These are phyloP conservation scores for Candolleomyces efflorescens DNA, from an alignment of 768 basidiomycete species.

Conservation along the genomic window DNA sequence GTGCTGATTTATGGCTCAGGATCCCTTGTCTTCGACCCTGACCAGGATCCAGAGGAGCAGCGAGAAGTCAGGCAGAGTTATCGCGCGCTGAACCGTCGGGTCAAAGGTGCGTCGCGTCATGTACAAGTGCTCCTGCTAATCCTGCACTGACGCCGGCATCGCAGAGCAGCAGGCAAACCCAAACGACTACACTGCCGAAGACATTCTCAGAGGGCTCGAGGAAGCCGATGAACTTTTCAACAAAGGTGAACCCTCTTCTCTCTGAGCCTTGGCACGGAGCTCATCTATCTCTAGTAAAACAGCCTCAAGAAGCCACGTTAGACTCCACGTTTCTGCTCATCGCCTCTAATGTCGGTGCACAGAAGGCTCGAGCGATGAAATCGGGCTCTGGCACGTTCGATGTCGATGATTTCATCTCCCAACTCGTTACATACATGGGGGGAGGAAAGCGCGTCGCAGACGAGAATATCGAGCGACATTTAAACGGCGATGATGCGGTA, in stretches of 20 bases:
- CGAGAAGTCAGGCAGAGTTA: conserved; percentile 71
- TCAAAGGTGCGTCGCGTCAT: conserved; percentile 50
- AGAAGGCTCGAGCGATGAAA: conserved; percentile 89
- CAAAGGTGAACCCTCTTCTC: conserved; percentile 44
- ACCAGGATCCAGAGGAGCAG: conserved; percentile 80
- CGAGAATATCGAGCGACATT: conserved; percentile 39
- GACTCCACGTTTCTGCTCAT: conserved; percentile 81
- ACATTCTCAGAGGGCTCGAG: conserved; percentile 52
- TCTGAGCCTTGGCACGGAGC: background rate
- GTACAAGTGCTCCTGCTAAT: background rate
- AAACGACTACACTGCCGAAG: conserved; percentile 52
- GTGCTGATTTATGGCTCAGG: too few relatives aligned
- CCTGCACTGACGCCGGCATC: background rate
- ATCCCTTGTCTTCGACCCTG: conserved; percentile 64
- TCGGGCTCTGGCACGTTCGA: conserved; percentile 88
- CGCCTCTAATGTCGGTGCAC: conserved; percentile 74
- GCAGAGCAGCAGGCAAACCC: conserved; percentile 47
- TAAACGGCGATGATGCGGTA: conserved; percentile 48
- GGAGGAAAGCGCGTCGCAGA: conserved; percentile 46
- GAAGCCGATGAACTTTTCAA: conserved; percentile 59
- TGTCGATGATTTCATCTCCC: conserved; percentile 82
- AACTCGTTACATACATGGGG: conserved; percentile 73
- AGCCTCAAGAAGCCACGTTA: conserved; percentile 83
- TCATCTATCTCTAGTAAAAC: conserved; percentile 48
- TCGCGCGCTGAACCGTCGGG: conserved; percentile 56